Evolutionary conservation across 495 filamentous ascomycete genomes (phyloP).

Genomic region (Monascus purpureus): DNA sequence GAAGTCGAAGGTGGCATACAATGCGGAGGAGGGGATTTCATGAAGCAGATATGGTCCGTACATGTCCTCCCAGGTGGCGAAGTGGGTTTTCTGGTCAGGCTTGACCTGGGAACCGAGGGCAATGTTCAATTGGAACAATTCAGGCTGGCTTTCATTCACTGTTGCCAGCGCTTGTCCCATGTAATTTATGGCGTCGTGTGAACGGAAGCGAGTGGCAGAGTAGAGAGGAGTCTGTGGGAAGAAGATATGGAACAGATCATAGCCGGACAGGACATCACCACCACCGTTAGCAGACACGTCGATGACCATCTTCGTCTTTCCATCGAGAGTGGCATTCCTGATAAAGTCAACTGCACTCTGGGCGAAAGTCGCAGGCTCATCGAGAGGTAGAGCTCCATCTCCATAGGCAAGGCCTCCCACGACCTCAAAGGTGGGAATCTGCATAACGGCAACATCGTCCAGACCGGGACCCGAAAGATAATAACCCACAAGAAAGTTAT

Average conservation of each 20-base stretch:
- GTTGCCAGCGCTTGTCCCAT: constrained; percentile 15
- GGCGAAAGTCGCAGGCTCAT: constrained; percentile 10
- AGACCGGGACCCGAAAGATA: constrained; percentile 17
- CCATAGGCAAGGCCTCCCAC: no score
- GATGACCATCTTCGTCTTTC: constrained; percentile 38
- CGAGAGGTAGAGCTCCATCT: no score
- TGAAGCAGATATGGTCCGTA: constrained; percentile 30
- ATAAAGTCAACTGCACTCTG: constrained; percentile 19
- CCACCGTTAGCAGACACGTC: constrained; percentile 42
- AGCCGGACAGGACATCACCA: constrained; percentile 22
- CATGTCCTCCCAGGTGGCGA: constrained; percentile 39
- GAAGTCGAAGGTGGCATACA: constrained; percentile 37
- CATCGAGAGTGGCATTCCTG: constrained; percentile 15
- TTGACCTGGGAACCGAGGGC: constrained; percentile 1
- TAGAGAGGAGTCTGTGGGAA: constrained; percentile 23
- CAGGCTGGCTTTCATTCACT: not conserved
- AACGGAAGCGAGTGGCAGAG: constrained; percentile 28
- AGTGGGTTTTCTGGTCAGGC: constrained; percentile 19
- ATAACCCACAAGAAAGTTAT: constrained; percentile 25
- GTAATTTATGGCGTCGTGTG: constrained; percentile 25
- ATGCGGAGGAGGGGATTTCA: constrained; percentile 28
- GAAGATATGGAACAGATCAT: constrained; percentile 17
- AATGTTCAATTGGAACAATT: not conserved
- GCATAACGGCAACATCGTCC: constrained; percentile 22
- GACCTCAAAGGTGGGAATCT: constrained; percentile 21